A percentile compares a stretch with the other conserved stretches of the same genome.
Evolutionary conservation across 192 early-diverging fungal species (phyloP).

Genomic region (Mortierella antarctica): DNA sequence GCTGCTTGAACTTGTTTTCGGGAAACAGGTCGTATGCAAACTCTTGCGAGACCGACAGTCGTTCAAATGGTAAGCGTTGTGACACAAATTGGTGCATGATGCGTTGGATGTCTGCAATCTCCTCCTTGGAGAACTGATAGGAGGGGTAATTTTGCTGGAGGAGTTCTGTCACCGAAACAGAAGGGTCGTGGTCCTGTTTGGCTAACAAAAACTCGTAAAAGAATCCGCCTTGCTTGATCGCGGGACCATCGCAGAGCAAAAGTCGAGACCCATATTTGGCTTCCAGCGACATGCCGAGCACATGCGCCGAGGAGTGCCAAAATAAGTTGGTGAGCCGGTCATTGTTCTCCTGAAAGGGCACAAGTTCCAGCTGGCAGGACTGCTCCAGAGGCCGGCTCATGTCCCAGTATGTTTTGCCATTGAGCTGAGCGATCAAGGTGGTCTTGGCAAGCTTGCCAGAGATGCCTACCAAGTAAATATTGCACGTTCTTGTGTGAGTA

Average conservation of each 20-base stretch:
- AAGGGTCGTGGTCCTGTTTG: slow-evolving; percentile 33
- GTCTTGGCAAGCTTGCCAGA: slow-evolving; percentile 61
- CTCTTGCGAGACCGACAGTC: slow-evolving; percentile 67
- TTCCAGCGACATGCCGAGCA: slow-evolving; percentile 81
- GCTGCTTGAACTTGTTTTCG: slow-evolving; percentile 81
- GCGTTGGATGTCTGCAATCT: slow-evolving; percentile 62
- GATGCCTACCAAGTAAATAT: slow-evolving; percentile 26
- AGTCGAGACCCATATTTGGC: slow-evolving; percentile 72
- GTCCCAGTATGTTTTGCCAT: slow-evolving; percentile 59
- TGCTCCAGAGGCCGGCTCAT: slow-evolving; percentile 62
- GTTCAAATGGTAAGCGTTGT: slow-evolving; percentile 70
- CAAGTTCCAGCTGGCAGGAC: slow-evolving; percentile 51
- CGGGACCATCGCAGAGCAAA: slow-evolving; percentile 77
- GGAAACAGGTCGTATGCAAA: slow-evolving; percentile 73
- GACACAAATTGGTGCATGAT: slow-evolving; percentile 63
- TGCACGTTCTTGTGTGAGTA: too few relatives aligned
- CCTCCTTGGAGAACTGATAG: slow-evolving; percentile 61
- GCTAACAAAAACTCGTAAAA: slow-evolving; percentile 82
- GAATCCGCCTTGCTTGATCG: slow-evolving; percentile 77
- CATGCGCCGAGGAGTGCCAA: slow-evolving; percentile 77
- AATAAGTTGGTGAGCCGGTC: slow-evolving; percentile 59
- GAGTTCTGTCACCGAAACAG: slow-evolving; percentile 22
- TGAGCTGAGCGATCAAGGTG: slow-evolving; percentile 59
- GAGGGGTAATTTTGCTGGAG: slow-evolving; percentile 37
- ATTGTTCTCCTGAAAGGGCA: slow-evolving; percentile 57